Evolutionary conservation across 768 basidiomycete species (phyloP).

Genomic region (Clitopilus hobsonii): DNA sequence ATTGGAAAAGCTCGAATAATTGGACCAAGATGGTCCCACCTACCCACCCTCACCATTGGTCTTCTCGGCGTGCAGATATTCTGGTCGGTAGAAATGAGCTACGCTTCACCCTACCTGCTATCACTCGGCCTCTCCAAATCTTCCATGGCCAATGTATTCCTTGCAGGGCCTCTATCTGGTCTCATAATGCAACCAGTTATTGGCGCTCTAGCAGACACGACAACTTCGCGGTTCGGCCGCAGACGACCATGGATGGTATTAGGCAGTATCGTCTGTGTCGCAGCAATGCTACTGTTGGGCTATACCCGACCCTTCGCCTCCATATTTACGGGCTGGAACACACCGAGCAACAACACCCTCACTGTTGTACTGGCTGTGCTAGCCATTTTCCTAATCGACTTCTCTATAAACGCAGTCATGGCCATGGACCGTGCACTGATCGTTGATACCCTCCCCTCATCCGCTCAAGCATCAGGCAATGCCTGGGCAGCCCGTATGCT

Average conservation of each 20-base stretch:
- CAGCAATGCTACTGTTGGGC: conserved; percentile 81
- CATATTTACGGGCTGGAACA: conserved; percentile 32
- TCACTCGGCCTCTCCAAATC: conserved; percentile 86
- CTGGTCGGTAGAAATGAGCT: conserved; percentile 95
- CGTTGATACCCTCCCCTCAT: conserved; percentile 76
- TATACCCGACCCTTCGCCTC: conserved; percentile 71
- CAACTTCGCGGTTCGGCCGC: conserved; percentile 78
- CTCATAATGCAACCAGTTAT: conserved; percentile 90
- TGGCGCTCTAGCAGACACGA: conserved; percentile 83
- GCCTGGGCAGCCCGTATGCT: conserved; percentile 97
- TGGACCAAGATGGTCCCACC: conserved; percentile 63
- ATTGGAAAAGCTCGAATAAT: conserved; percentile 52
- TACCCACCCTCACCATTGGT: conserved; percentile 72
- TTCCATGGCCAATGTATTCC: conserved; percentile 84
- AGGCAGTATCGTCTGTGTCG: conserved; percentile 58
- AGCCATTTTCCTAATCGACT: conserved; percentile 50
- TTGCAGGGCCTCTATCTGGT: conserved; percentile 88
- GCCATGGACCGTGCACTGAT: conserved; percentile 88
- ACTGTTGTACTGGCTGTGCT: conserved; percentile 76
- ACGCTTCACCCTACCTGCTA: conserved; percentile 84
- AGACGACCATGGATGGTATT: conserved; percentile 82
- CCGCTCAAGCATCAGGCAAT: conserved; percentile 78
- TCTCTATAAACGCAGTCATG: conserved; percentile 65
- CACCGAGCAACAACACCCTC: conserved; percentile 50
- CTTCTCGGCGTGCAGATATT: conserved; percentile 83